Base-by-base conservation (phyloP, 768 basidiomycete species). In the Thelephora ganbajun region DNA sequence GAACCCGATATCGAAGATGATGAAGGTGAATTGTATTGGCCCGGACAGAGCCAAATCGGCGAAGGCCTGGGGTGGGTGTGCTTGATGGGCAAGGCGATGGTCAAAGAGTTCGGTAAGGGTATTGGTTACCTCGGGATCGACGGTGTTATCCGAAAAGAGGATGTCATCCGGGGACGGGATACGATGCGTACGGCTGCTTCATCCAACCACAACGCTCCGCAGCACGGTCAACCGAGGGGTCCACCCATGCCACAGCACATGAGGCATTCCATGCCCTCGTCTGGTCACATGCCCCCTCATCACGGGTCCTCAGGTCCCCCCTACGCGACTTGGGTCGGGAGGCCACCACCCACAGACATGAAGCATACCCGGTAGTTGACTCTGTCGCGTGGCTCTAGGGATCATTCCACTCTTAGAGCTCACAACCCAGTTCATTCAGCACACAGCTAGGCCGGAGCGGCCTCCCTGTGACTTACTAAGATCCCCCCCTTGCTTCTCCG, bases 11-110 rank as follows among this genome's bases (percentile, higher is more conserved):
- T 88, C 46, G 85, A 88, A 59, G 86, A 89, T 54, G 82, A 86
- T 53, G 85, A 86, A 59, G 83, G 85, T 53, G 86, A 88, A 56
- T 67, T 89, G n/a, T 84, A 77, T 57, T 88, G 85, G 86, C 86
- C 85, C 0, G 79, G 79, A 37, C 80, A 84, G 56, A 69, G 74
- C 33, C 67, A 78, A 49, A 81, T 73, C 26, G 83, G 83, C 37
- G 81, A 85, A 60, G 86, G 86, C 44, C 69, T 89, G 26, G 86
- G 80, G 18, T 89, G 86, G 86, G 77, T 87, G n/a, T 88, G 85
- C 61, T 68, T 83, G 23, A 80, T 89, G 77, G 85, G 84, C 55
- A 83, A 81, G 59, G 80, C 84, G 35, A 89, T 89, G 86, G 76
- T 89, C 57, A 77, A 74, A 55, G 86, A 89, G 57, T 82, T 84